Evolutionary conservation across 805 yeast species (phyloP), one percentile per base, ranked within the genome.

Genomic region (Nakazawaea wyomingensis): DNA sequence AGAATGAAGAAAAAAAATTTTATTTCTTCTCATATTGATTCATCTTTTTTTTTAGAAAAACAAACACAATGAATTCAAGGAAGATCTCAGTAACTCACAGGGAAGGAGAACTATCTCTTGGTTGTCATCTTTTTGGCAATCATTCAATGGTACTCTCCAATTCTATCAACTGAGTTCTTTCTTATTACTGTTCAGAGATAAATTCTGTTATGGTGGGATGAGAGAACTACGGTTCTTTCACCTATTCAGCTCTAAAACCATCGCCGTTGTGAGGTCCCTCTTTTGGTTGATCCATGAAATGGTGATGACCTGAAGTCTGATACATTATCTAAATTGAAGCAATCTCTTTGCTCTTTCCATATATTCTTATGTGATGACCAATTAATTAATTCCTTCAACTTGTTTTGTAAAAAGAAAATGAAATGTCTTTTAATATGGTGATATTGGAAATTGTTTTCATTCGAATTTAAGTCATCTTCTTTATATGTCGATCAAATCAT

Each of bases 301-400:
- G 85, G 90, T 83, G 96, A 86, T 86, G 95, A 86, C 96, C 96
- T 86, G 80, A 71, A 68, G 82, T 64, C 72, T 85, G 91, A 79
- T 61, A 85, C 87, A 85, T 14, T n/a, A n/a, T n/a, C n/a, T n/a
- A n/a, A n/a, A n/a, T n/a, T n/a, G n/a, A n/a, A n/a, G n/a, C n/a
- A n/a, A n/a, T n/a, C n/a, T n/a, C n/a, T n/a, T n/a, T n/a, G n/a
- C n/a, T n/a, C n/a, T n/a, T n/a, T n/a, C n/a, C n/a, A n/a, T n/a
- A n/a, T n/a, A n/a, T n/a, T n/a, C n/a, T n/a, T n/a, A n/a, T n/a
- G n/a, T n/a, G n/a, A n/a, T n/a, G n/a, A n/a, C n/a, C n/a, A n/a
- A n/a, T n/a, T n/a, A n/a, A n/a, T n/a, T n/a, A n/a, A n/a, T n/a
- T n/a, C n/a, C n/a, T n/a, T n/a, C n/a, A n/a, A n/a, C n/a, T n/a